Evolutionary conservation across 306 rosid species (phyloP).

Genomic region (Quillaja saponaria): DNA sequence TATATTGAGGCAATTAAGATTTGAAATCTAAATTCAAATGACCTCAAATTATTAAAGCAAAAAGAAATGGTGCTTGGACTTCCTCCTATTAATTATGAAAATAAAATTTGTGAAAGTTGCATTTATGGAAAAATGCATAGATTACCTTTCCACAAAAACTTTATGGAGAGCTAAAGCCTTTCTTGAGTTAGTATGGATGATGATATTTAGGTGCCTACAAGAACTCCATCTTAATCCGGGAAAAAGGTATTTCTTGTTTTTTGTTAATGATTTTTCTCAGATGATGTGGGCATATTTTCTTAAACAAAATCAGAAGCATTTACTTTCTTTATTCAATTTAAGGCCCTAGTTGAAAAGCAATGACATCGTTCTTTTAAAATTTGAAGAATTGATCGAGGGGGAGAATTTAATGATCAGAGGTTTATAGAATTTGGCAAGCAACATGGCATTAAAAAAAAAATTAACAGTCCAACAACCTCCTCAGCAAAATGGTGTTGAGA

Average conservation of each 20-base stretch:
- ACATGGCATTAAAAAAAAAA: neutral
- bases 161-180: too few species aligned
- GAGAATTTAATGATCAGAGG: neutral
- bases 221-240: neutral
- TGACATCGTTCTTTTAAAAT: neutral
- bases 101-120: too few species aligned
- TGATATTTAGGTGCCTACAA: too few species aligned
- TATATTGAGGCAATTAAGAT: too few species aligned
- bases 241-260: neutral
- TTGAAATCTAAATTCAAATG: too few species aligned
- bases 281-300: neutral
- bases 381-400: neutral
- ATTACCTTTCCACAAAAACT: too few species aligned
- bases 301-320: neutral
- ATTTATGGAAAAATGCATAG: too few species aligned
- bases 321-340: neutral
- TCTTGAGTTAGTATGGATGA: too few species aligned
- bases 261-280: neutral
- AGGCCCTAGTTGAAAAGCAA: neutral
- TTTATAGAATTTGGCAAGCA: neutral
- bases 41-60: too few species aligned
- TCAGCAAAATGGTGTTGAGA: neutral
- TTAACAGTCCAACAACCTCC: neutral
- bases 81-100: too few species aligned
- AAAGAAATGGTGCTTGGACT: too few species aligned